Conservation (phyloP, 805 yeast genomes). For the Groenewaldozyma tartarivorans region DNA sequence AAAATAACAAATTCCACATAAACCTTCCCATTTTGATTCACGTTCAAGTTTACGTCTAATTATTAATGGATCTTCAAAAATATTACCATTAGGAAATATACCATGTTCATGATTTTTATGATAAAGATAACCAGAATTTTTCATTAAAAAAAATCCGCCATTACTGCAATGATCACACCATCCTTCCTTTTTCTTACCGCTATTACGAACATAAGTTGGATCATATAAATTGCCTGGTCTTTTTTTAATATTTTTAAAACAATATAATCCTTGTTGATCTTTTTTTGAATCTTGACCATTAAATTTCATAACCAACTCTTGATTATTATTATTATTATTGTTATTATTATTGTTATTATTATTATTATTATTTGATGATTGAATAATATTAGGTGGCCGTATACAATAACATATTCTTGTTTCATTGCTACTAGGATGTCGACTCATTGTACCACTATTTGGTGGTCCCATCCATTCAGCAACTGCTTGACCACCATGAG, state of each 20-base stretch:
- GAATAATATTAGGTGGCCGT: slow-evolving; percentile 1
- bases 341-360: no score
- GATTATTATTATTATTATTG: not conserved
- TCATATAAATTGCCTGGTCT: slow-evolving; percentile 12
- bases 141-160: slow-evolving; percentile 15
- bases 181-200: slow-evolving; percentile 14
- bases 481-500: slow-evolving; percentile 9
- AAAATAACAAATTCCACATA: slow-evolving; percentile 21
- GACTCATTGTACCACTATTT: slow-evolving; percentile 2
- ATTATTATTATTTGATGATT: not conserved
- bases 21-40: slow-evolving; percentile 18
- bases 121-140: slow-evolving; percentile 19
- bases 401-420: slow-evolving; percentile 5
- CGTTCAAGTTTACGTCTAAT: slow-evolving; percentile 16
- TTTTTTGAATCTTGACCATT: not conserved
- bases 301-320: no score
- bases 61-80: slow-evolving; percentile 20
- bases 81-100: slow-evolving; percentile 17
- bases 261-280: not conserved
- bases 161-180: slow-evolving; percentile 18
- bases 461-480: slow-evolving; percentile 9
- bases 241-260: slow-evolving; percentile 6
- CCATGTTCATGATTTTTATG: slow-evolving; percentile 22
- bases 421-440: slow-evolving; percentile 11
- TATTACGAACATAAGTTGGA: slow-evolving; percentile 15